Conservation (phyloP, 495 filamentous ascomycete genomes). For the Sporormia fimetaria region DNA sequence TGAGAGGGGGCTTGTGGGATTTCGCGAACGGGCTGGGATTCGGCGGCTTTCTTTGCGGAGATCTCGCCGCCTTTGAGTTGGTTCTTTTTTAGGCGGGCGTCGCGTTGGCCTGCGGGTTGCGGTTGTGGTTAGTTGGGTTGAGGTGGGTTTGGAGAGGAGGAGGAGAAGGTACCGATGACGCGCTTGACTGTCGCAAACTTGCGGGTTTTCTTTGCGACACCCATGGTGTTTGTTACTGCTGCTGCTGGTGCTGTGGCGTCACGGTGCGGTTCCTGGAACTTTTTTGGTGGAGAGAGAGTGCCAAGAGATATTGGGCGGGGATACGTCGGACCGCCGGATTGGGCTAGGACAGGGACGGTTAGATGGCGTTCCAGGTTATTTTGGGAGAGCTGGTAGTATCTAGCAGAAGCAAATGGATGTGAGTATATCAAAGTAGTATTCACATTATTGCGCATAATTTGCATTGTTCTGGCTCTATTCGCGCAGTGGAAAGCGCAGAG, state of each 20-base stretch:
- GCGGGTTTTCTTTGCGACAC: conserved; percentile 38
- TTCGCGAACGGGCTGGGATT: conserved; percentile 50
- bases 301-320: conserved; percentile 6
- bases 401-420: too few relatives aligned
- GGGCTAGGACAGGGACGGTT: too few relatives aligned
- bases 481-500: too few relatives aligned
- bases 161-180: conserved; percentile 30
- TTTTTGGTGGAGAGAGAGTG: conserved; percentile 4
- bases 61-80: conserved; percentile 39
- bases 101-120: conserved; percentile 38
- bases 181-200: conserved; percentile 42
- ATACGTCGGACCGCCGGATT: too few relatives aligned
- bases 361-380: too few relatives aligned
- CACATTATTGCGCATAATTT: too few relatives aligned
- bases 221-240: conserved; percentile 33
- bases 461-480: too few relatives aligned
- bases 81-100: conserved; percentile 43
- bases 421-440: too few relatives aligned
- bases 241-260: neutral
- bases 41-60: conserved; percentile 44
- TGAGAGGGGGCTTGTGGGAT: conserved; percentile 55
- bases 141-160: neutral
- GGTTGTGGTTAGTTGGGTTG: conserved; percentile 22
- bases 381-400: too few relatives aligned
- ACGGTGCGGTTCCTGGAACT: neutral